phyloP scores from a whole-genome alignment of 805 yeast species.

The Cyberlindnera sargentensis region DNA sequence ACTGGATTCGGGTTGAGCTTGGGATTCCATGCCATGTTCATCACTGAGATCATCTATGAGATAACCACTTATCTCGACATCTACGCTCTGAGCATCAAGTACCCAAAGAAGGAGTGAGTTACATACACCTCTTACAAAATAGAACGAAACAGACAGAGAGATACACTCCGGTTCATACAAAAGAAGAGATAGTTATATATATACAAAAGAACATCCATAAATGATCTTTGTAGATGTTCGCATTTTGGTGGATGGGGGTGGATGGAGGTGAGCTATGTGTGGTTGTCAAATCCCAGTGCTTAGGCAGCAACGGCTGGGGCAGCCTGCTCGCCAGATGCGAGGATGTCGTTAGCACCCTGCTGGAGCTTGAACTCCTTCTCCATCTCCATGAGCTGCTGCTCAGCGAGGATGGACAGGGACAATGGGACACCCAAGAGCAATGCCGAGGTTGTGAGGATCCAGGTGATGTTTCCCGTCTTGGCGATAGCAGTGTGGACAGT shows the following conservation, averaged over 20 bases:
- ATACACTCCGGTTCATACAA: background rate
- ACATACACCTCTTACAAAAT: background rate
- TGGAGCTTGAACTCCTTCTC: conserved; percentile 86
- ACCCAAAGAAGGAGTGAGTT: conserved; percentile 42
- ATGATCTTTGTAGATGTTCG: no score
- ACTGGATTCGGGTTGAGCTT: conserved; percentile 59
- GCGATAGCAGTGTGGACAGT: conserved; percentile 40
- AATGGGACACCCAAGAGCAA: conserved; percentile 89
- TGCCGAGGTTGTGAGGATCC: conserved; percentile 81
- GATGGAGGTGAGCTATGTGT: no score
- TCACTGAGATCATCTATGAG: conserved; percentile 71
- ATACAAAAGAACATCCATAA: background rate
- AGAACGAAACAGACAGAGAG: background rate
- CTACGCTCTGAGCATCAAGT: conserved; percentile 77
- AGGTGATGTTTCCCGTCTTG: conserved; percentile 69
- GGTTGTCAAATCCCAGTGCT: no score
- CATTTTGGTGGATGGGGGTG: no score
- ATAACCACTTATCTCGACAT: conserved; percentile 79
- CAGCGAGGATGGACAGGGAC: conserved; percentile 81
- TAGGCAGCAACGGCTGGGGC: conserved; percentile 24
- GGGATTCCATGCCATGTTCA: conserved; percentile 64
- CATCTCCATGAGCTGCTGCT: conserved; percentile 89
- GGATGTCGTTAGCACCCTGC: conserved; percentile 66
- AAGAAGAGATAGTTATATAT: background rate
- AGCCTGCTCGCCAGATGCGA: conserved; percentile 61